Evolutionary conservation across 192 early-diverging fungal species (phyloP).

Genomic region (Backusella psychrophila): DNA sequence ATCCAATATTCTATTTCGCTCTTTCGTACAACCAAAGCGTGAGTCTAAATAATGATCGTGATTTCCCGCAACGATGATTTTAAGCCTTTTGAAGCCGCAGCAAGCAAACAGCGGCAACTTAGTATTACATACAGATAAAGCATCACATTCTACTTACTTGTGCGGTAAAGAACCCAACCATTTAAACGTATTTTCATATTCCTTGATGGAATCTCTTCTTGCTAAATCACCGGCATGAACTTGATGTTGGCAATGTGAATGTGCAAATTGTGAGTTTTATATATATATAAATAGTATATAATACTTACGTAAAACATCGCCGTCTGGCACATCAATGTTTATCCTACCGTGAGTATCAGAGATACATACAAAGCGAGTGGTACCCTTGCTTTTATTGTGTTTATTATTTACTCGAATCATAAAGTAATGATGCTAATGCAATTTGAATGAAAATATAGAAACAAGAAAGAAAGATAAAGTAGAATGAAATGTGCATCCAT

Average conservation of each 20-base stretch:
- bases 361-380: constrained; percentile 35
- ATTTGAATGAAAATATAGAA: background rate
- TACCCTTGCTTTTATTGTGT: background rate
- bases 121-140: background rate
- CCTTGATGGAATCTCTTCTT: background rate
- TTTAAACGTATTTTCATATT: constrained; percentile 13
- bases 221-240: constrained; percentile 39
- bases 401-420: constrained; percentile 11
- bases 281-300: background rate
- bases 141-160: constrained; percentile 8
- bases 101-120: background rate
- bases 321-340: constrained; percentile 27
- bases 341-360: constrained; percentile 34
- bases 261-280: too few species aligned
- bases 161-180: constrained; percentile 37
- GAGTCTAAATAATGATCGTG: constrained; percentile 33
- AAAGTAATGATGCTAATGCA: background rate
- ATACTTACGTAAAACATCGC: constrained; percentile 34
- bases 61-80: constrained; percentile 33
- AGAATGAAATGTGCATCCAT: too few species aligned
- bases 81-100: constrained; percentile 17
- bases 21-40: background rate
- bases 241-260: background rate
- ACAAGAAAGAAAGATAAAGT: constrained; percentile 4
- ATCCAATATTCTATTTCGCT: constrained; percentile 9